A percentile compares a stretch with the other conserved stretches of the same genome.
Evolutionary conservation across 306 rosid genomes (phyloP).

Genomic region (Phaseolus lunatus): DNA sequence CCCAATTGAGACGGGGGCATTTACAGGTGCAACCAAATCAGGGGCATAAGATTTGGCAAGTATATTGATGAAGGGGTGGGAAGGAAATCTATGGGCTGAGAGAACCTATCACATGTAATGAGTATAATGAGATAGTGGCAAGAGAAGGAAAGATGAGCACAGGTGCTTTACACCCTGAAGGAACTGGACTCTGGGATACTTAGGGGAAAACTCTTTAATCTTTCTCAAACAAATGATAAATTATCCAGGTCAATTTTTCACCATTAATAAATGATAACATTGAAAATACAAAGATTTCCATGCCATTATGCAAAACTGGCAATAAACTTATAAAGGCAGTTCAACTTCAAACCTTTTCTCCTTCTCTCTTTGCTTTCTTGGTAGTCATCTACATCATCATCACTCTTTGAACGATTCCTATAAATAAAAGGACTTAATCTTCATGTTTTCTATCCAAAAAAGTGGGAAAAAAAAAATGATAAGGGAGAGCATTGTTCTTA

Average conservation of each 20-base stretch:
- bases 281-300: conserved; percentile 10
- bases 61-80: neutral
- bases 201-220: neutral
- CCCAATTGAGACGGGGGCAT: neutral
- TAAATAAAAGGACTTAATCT: conserved; percentile 49
- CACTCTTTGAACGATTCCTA: conserved; percentile 73
- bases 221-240: neutral
- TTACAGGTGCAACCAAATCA: neutral
- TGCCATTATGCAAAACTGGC: conserved; percentile 18
- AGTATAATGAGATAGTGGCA: neutral
- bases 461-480: neutral
- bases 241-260: conserved; percentile 9
- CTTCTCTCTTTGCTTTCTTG: conserved; percentile 61
- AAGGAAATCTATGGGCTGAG: neutral
- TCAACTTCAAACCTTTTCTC: conserved; percentile 61
- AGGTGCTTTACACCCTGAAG: neutral
- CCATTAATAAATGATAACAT: conserved; percentile 32
- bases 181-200: neutral
- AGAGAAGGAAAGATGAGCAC: neutral
- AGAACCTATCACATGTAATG: neutral
- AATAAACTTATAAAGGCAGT: conserved; percentile 1
- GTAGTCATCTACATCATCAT: conserved; percentile 64
- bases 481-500: conserved; percentile 33
- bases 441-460: conserved; percentile 21
- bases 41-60: neutral